Conservation (phyloP, 2,329 filamentous ascomycete genomes). For the Dryadomyces quercus-mongolicae region DNA sequence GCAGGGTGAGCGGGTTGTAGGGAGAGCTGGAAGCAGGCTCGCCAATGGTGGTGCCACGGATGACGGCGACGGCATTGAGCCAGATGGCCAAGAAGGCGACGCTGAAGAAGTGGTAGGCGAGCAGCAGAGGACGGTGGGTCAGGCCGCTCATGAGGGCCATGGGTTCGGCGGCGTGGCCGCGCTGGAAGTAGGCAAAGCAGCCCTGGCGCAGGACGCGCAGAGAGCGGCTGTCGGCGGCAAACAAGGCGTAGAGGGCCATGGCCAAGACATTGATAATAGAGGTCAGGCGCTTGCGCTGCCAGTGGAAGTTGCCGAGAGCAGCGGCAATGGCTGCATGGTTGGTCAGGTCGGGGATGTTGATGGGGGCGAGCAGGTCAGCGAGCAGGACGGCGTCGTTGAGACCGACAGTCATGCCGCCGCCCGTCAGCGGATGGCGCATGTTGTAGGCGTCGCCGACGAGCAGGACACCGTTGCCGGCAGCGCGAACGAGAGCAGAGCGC, state of each 20-base stretch:
- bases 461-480: slow-evolving; percentile 55
- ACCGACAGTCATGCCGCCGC: slow-evolving; percentile 95
- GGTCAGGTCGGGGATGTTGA: slow-evolving; percentile 54
- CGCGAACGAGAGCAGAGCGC: slow-evolving; percentile 25
- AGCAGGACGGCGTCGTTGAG: slow-evolving; percentile 84
- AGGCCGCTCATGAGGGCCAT: slow-evolving; percentile 45
- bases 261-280: slow-evolving; percentile 97
- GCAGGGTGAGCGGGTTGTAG: background rate
- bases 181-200: slow-evolving; percentile 87
- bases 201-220: slow-evolving; percentile 73
- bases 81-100: background rate
- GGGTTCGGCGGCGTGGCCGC: slow-evolving; percentile 55
- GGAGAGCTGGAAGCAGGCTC: slow-evolving; percentile 8
- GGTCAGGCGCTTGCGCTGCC: slow-evolving; percentile 58
- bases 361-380: slow-evolving; percentile 58
- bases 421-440: slow-evolving; percentile 97
- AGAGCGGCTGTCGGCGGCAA: slow-evolving; percentile 65
- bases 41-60: background rate
- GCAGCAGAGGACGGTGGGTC: slow-evolving; percentile 50
- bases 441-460: slow-evolving; percentile 92
- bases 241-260: slow-evolving; percentile 82
- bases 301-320: slow-evolving; percentile 66
- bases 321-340: slow-evolving; percentile 53
- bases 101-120: slow-evolving; percentile 22
- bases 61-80: slow-evolving; percentile 19